phyloP scores from a whole-genome alignment of 805 yeast genomes.

The Pichia nanzhaoensis region DNA sequence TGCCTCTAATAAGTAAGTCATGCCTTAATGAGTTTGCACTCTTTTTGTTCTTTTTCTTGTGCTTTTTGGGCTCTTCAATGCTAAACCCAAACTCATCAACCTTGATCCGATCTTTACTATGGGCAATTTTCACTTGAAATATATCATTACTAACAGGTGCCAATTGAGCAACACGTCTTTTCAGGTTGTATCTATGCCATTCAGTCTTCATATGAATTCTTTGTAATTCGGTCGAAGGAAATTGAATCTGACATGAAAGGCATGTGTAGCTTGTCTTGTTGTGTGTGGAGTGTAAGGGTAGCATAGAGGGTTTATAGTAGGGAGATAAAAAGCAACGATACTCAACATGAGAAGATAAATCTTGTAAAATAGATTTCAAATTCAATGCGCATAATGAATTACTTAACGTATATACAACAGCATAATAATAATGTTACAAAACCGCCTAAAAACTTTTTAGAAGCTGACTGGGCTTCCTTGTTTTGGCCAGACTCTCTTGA shows the following conservation, averaged over 20 bases:
- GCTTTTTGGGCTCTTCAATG: slow-evolving; percentile 14
- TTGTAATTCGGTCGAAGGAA: slow-evolving; percentile 77
- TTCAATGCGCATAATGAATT: too few species aligned
- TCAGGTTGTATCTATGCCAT: slow-evolving; percentile 95
- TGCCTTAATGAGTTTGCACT: slow-evolving; percentile 16
- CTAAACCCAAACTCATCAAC: slow-evolving; percentile 50
- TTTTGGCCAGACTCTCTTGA: slow-evolving; percentile 90
- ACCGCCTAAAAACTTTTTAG: background rate
- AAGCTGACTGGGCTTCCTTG: slow-evolving; percentile 9
- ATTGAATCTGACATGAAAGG: slow-evolving; percentile 80
- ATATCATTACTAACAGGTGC: slow-evolving; percentile 45
- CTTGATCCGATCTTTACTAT: slow-evolving; percentile 21
- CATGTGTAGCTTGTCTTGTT: slow-evolving; percentile 47
- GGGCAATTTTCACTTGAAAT: slow-evolving; percentile 26
- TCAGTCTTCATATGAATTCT: slow-evolving; percentile 94
- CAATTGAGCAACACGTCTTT: slow-evolving; percentile 83
- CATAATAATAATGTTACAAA: background rate
- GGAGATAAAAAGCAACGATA: too few species aligned
- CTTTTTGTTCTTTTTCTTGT: background rate
- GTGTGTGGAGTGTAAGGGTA: slow-evolving; percentile 11
- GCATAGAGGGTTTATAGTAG: background rate
- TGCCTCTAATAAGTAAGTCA: slow-evolving; percentile 18
- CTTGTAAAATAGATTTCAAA: too few species aligned
- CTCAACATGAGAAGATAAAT: too few species aligned
- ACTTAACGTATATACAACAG: too few species aligned